Evolutionary conservation across 2,329 filamentous ascomycete species (phyloP).

Genomic region (Leptographium radiaticola): DNA sequence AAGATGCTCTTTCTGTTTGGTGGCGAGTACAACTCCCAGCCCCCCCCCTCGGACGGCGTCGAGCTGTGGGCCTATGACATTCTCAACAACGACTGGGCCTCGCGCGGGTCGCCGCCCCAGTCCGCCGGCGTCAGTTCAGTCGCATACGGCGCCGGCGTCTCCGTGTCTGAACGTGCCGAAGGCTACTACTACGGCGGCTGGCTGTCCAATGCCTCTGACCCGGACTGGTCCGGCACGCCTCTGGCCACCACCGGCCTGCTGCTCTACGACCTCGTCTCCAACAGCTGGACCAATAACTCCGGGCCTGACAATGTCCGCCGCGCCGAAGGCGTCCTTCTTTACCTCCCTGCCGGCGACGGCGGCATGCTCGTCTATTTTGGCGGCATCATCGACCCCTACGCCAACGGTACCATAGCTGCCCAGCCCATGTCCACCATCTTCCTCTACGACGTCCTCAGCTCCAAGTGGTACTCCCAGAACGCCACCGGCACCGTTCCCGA

Average conservation of each 20-base stretch:
- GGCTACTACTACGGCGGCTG: slow-evolving; percentile 53
- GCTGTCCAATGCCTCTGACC: slow-evolving; percentile 38
- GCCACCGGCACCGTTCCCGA: slow-evolving; percentile 39
- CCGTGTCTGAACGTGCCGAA: slow-evolving; percentile 38
- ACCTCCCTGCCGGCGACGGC: slow-evolving; percentile 43
- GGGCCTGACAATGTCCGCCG: slow-evolving; percentile 39
- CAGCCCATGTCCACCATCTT: slow-evolving; percentile 38
- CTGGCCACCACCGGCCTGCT: slow-evolving; percentile 39
- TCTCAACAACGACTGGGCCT: slow-evolving; percentile 41
- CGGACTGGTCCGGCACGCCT: slow-evolving; percentile 34
- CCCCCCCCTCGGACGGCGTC: slow-evolving; percentile 27
- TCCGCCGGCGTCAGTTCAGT: slow-evolving; percentile 26
- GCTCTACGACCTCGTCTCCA: slow-evolving; percentile 40
- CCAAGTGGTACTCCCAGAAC: slow-evolving; percentile 46
- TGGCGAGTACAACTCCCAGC: slow-evolving; percentile 34
- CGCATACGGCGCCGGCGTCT: slow-evolving; percentile 43
- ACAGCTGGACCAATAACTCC: slow-evolving; percentile 37
- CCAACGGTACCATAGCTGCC: slow-evolving; percentile 32
- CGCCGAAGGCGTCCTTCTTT: slow-evolving; percentile 48
- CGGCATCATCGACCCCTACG: slow-evolving; percentile 34
- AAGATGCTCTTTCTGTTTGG: slow-evolving; percentile 51
- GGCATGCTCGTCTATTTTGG: slow-evolving; percentile 51
- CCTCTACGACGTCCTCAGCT: slow-evolving; percentile 46
- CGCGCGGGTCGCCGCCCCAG: slow-evolving; percentile 23
- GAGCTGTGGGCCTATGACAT: slow-evolving; percentile 45